Conservation (phyloP, 139 green algal genomes). For the Trebouxia sp. region DNA sequence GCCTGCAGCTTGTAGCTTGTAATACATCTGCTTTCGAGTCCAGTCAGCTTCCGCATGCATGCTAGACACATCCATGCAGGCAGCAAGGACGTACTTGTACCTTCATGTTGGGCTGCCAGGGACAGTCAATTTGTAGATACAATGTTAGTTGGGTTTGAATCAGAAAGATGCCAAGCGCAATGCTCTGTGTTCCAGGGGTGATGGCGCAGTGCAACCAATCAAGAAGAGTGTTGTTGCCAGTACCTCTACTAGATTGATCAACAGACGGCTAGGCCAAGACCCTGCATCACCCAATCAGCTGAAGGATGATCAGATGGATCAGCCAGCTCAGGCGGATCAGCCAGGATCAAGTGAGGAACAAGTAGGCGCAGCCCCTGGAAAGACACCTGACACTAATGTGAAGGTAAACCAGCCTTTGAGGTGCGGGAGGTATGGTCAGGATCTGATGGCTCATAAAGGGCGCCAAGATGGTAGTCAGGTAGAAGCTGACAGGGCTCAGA, state of each 20-base stretch:
- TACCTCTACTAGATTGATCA: background rate
- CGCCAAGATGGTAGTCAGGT: background rate
- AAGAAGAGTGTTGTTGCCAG: slow-evolving; percentile 11
- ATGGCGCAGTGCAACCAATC: background rate
- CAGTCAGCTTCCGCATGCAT: too few relatives aligned
- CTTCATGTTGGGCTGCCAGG: too few relatives aligned
- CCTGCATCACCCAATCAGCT: background rate
- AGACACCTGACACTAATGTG: slow-evolving; percentile 14
- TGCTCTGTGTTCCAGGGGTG: background rate
- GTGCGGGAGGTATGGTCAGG: slow-evolving; percentile 15
- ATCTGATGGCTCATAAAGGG: background rate
- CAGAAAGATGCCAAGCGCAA: too few relatives aligned
- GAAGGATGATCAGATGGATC: background rate
- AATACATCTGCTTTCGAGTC: too few relatives aligned
- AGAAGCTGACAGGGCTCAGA: background rate
- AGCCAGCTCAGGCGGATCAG: background rate
- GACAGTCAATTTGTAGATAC: too few relatives aligned
- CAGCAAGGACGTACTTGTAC: too few relatives aligned
- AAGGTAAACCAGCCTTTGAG: slow-evolving; percentile 16
- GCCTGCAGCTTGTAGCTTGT: too few relatives aligned
- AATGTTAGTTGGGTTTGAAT: too few relatives aligned
- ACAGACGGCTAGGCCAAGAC: background rate
- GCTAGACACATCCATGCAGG: too few relatives aligned
- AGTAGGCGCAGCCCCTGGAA: background rate
- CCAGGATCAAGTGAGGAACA: background rate